Evolutionary conservation across 1,284 basidiomycete genomes (phyloP), one percentile per base, ranked within the genome.

Genomic region (Filobasidium uniguttulatum): DNA sequence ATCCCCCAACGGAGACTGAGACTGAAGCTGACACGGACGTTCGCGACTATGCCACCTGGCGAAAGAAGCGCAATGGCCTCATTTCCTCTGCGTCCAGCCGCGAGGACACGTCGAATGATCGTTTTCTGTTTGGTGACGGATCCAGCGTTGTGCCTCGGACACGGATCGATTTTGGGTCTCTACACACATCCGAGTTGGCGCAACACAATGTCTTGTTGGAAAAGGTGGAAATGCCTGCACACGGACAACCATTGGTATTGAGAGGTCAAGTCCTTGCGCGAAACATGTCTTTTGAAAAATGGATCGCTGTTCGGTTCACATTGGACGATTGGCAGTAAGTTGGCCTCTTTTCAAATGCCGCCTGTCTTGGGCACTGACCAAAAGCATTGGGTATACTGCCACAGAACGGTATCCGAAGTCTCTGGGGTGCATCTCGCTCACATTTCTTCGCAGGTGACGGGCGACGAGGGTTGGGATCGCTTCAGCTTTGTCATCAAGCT

Each of bases 401-500:
- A 8, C 34, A 69, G 67, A 54, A 77, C 74, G 15, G 70, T 72
- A 22, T 73, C 71, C 22, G 75, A 77, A 57, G 73, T 76, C 6
- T 57, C 66, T 15, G 69, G 62, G 8, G 57, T 60, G 6, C 71
- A 72, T 56, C 61, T 69, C 30, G 59, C 59, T n/a, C 67, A 71
- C 53, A 64, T 72, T 17, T 66, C 69, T 1, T 48, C 65, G 19
- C 55, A 60, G 17, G 65, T 66, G 10, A 64, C 66, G 14, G 62
- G 64, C 6, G 66, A 67, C 49, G 62, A 70, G 54, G 66, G 67
- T 9, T 72, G 71, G 71, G 72, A 73, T 55, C 60, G 71, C 31
- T 73, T 74, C 65, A 61, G 62, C 48, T 73, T 73, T 56, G 57
- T 62, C 4, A 79, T 90, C 62, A 78, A 76, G 47, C 73, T 91